Base-by-base conservation (phyloP, 78 protist genomes). In the Ministeria vibrans region DNA sequence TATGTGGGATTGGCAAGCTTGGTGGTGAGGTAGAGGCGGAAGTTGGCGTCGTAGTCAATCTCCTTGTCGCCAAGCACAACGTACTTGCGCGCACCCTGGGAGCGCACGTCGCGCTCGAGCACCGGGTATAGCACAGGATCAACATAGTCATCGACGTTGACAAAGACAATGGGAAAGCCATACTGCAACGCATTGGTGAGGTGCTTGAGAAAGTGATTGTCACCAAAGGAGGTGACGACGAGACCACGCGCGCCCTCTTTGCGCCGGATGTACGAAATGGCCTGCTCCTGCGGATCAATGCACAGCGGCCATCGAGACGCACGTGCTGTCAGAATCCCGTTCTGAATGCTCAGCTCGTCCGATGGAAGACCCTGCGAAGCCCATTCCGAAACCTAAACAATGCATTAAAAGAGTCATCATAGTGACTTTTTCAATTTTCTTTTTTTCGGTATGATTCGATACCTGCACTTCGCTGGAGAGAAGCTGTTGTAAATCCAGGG, bases 241-340 rank as follows among this genome's bases (percentile, higher is more conserved):
- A 70, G 51, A 1, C 59, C 59, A 38, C 44, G 5, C 76, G 38
- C 20, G 20, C 63, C 81, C 68, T 90, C 94, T 63, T 13, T 68
- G 45, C 62, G 34, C 84, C 86, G 87, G 69, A 95, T 90, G 95
- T 95, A 95, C 7, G 11, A 42, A 38, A 89, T 84, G 15, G 95
- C 95, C 80, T 94, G 97, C 89, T 77, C 39, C 90, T 94, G 97
- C 43, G 97, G 97, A 75, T 94, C 97, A 53, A 94, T 83, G 73
- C 92, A 79, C 30, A 94, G 92, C 38, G 97, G 95, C 93, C 92
- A 91, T 43, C 97, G 94, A 9, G 42, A 2, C 27, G 88, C 62
- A 25, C 63, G 78, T 63, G 80, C 55, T 27, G 85, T 59, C 46
- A 82, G 63, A 1, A 82, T 85, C 30, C 94, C 98, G 87, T 95